Evolutionary conservation across 2,329 filamentous ascomycete species (phyloP).

Genomic region (Sarocladiaceae sp.): DNA sequence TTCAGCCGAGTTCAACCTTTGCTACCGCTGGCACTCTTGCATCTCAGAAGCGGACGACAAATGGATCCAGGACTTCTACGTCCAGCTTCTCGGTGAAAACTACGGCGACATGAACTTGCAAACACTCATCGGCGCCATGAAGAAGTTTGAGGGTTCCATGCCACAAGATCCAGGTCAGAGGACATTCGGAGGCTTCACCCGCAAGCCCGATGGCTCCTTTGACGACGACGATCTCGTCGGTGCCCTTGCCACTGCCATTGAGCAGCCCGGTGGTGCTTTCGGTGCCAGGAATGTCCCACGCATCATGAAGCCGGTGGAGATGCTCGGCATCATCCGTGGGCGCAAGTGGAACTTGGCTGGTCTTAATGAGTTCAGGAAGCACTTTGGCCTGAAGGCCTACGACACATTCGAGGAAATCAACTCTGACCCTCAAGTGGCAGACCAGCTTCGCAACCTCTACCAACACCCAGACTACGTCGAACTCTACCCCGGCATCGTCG

Average conservation of each 20-base stretch:
- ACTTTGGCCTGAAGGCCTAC: slow-evolving; percentile 73
- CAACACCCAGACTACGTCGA: slow-evolving; percentile 78
- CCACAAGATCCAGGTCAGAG: slow-evolving; percentile 65
- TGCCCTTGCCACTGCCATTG: slow-evolving; percentile 64
- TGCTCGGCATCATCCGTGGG: slow-evolving; percentile 74
- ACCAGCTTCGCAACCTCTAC: slow-evolving; percentile 63
- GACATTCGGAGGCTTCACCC: slow-evolving; percentile 61
- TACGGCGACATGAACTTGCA: slow-evolving; percentile 52
- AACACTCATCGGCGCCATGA: slow-evolving; percentile 60
- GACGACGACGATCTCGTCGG: slow-evolving; percentile 72
- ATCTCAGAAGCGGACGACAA: slow-evolving; percentile 71
- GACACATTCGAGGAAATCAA: slow-evolving; percentile 82
- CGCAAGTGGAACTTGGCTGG: slow-evolving; percentile 73
- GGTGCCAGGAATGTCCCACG: slow-evolving; percentile 71
- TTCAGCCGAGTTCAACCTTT: slow-evolving; percentile 84
- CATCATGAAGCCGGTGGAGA: slow-evolving; percentile 70
- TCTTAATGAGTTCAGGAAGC: slow-evolving; percentile 80
- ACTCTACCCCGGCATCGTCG: slow-evolving; percentile 73
- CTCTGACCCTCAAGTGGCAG: slow-evolving; percentile 65
- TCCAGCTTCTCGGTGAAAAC: slow-evolving; percentile 50
- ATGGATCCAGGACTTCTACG: slow-evolving; percentile 72
- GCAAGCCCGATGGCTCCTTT: slow-evolving; percentile 64
- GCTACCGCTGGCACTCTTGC: slow-evolving; percentile 83
- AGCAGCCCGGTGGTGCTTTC: slow-evolving; percentile 73
- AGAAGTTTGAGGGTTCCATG: slow-evolving; percentile 57